These are phyloP conservation scores for Phlebopus sp. DNA, from an alignment of 1,284 basidiomycete species.

Conservation along the genomic window DNA sequence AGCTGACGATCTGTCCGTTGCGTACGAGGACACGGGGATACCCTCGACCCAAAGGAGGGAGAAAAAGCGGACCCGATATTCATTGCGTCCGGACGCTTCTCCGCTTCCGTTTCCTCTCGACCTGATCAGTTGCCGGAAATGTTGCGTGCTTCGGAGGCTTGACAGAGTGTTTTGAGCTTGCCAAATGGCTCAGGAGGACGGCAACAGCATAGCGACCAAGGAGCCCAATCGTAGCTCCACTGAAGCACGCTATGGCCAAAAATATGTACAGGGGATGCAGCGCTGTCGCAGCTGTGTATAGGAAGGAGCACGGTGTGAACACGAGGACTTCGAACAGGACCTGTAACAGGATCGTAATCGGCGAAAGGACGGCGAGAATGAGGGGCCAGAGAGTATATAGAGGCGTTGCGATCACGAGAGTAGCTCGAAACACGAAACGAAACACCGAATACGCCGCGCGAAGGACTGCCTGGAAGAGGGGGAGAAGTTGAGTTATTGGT, in stretches of 20 bases:
- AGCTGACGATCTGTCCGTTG: too few relatives aligned
- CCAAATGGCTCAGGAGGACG: conserved; percentile 10
- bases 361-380: conserved; percentile 48
- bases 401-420: conserved; percentile 26
- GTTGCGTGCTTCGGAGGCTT: conserved; percentile 3
- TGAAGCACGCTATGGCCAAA: conserved; percentile 54
- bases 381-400: conserved; percentile 37
- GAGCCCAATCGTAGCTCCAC: conserved; percentile 48
- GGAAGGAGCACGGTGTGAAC: conserved; percentile 43
- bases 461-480: conserved; percentile 17
- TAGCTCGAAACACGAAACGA: conserved; percentile 14
- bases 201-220: conserved; percentile 37
- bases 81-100: conserved; percentile 24
- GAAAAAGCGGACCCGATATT: too few relatives aligned
- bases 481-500: conserved; percentile 25
- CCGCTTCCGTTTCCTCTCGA: conserved; percentile 23
- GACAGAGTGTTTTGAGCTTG: conserved; percentile 15
- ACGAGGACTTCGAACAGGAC: conserved; percentile 45
- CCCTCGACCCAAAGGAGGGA: too few relatives aligned
- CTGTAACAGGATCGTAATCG: conserved; percentile 42
- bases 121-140: conserved; percentile 8
- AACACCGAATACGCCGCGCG: conserved; percentile 12
- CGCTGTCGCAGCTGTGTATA: conserved; percentile 40
- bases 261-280: conserved; percentile 64
- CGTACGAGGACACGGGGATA: too few relatives aligned